Evolutionary conservation across 495 filamentous ascomycete species (phyloP), one percentile per base, ranked within the genome.

Genomic region (Pyrenopolyporus hunteri): DNA sequence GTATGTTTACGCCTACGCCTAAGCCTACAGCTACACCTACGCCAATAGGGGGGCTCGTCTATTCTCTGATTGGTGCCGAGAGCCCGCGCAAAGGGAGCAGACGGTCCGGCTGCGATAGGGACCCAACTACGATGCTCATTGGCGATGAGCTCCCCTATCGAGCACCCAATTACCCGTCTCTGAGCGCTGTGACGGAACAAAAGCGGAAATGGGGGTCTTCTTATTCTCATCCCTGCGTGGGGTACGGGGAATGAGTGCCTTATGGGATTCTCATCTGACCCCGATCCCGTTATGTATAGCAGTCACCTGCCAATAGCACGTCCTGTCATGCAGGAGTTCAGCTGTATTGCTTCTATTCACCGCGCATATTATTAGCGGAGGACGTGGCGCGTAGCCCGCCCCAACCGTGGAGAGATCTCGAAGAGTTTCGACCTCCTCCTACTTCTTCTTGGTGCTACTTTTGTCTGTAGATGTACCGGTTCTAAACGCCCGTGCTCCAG

Each of bases 211-310:
- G 39, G 39, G 33, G 51, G 32, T 29, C 26, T 33, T 42, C 26
- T 42, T 62, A 25, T 4, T 29, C n/a, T 22, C 23, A 42, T 62
- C 47, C 37, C 48, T 52, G 57, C 44, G 37, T 57, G 50, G 56
- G 45, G 31, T 50, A 28, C 0, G 11, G 17, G 40, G n/a, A n/a
- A n/a, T n/a, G n/a, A n/a, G n/a, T n/a, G n/a, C n/a, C n/a, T n/a
- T n/a, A n/a, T n/a, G n/a, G n/a, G 40, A 23, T 46, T 40, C 52
- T 57, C 51, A 46, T 65, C 55, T 66, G 63, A 66, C 48, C 63
- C 47, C 53, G n/a, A n/a, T n/a, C n/a, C n/a, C n/a, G n/a, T n/a
- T n/a, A n/a, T 6, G 52, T 45, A 53, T 66, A 57, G 50, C 46
- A 66, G 45, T 66, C 62, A 65, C 62, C 50, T 56, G 39, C 39